Base-by-base conservation (phyloP, 2,329 filamentous ascomycete genomes). In the Alternaria sp. region DNA sequence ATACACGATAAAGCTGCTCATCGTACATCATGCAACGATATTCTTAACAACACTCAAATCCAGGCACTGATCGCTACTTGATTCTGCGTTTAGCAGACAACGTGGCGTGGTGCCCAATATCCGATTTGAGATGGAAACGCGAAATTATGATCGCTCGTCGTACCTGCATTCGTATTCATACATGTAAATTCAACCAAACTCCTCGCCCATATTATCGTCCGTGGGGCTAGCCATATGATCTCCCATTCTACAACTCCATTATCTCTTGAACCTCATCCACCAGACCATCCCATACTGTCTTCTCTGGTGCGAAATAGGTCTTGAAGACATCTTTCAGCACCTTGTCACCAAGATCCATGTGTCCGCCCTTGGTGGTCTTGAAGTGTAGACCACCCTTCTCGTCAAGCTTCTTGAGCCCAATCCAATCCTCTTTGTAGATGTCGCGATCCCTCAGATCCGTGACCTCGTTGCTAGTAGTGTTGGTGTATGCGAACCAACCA, bases 361-460 rank as follows among this genome's bases (percentile, higher is more conserved):
- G 96, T 23, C 88, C 87, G 0, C 95, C 96, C 5, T 89, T 85
- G 0, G 89, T 86, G 3, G 85, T 89, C 78, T 89, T 85, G 80
- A 97, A 97, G 60, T 90, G 86, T 71, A 99, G 82, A 1, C 88
- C 92, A 3, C 91, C 92, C 82, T 91, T 91, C 78, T 90, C 83
- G 81, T 97, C 94, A 74, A 99, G 82, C 72, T 83, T 82, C 78
- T 87, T 92, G 78, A 99, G 83, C 1, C 96, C 96, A 26, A 99
- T 83, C 96, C 96, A 99, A 82, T 99, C 95, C 81, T 98, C 91
- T 70, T 87, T 88, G 80, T 97, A 99, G 2, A 98, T 84, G 26
- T 81, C 79, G 61, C 92, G 85, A 56, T 94, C 87, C 68, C 87
- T 85, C 77, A 99, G 81, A 15, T 86, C 86, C 49, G 88, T 92